phyloP scores from a whole-genome alignment of 106 monocot species.

The Dioscorea dumetorum region DNA sequence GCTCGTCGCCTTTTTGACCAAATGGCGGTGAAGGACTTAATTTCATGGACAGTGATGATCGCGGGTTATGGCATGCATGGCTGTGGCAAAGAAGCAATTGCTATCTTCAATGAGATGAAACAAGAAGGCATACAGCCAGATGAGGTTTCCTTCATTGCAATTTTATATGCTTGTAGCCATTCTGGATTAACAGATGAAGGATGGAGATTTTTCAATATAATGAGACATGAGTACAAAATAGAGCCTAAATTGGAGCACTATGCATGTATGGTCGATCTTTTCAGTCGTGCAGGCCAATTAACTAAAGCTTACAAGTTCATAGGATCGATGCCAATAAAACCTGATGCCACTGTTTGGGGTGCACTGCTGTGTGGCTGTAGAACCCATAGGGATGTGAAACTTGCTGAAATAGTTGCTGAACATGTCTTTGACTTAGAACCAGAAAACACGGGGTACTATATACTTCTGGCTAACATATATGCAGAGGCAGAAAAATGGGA shows the following conservation, averaged over 20 bases:
- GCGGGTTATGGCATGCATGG: slow-evolving; percentile 69
- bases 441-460: slow-evolving; percentile 60
- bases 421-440: slow-evolving; percentile 61
- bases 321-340: slow-evolving; percentile 60
- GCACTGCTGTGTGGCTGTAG: slow-evolving; percentile 75
- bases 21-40: slow-evolving; percentile 26
- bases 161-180: slow-evolving; percentile 7
- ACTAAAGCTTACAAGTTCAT: slow-evolving; percentile 60
- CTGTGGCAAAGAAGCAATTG: slow-evolving; percentile 39
- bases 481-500: slow-evolving; percentile 67
- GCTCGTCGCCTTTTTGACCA: slow-evolving; percentile 36
- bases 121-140: slow-evolving; percentile 38
- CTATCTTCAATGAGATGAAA: slow-evolving; percentile 49
- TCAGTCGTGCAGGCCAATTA: slow-evolving; percentile 54
- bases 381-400: slow-evolving; percentile 55
- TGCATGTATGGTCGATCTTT: slow-evolving; percentile 71
- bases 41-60: slow-evolving; percentile 64
- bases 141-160: slow-evolving; percentile 11
- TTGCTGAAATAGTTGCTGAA: slow-evolving; percentile 72
- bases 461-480: slow-evolving; percentile 70
- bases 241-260: slow-evolving; percentile 68
- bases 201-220: slow-evolving; percentile 49
- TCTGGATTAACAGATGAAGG: slow-evolving; percentile 1
- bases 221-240: slow-evolving; percentile 59
- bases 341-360: slow-evolving; percentile 61